Percentiles rank a stretch among this genome's conserved stretches.
These are phyloP conservation scores for Cudoniella acicularis DNA, from an alignment of 495 filamentous ascomycete genomes.

Conservation along the genomic window DNA sequence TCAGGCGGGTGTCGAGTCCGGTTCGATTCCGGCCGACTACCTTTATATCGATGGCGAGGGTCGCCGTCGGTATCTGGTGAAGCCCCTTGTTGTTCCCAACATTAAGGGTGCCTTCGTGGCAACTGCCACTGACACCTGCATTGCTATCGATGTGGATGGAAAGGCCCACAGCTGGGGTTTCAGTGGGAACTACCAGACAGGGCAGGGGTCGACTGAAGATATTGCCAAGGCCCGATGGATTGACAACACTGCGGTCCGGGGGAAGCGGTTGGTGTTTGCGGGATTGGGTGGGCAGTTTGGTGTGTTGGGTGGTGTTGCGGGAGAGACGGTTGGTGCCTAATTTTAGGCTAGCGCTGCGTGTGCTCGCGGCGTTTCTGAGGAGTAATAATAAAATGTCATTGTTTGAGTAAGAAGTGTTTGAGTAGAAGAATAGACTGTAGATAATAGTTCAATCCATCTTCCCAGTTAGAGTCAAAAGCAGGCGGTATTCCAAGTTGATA, in stretches of 20 bases:
- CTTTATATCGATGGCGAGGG: conserved; percentile 46
- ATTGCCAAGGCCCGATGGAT: conserved; percentile 56
- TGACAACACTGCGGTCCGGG: conserved; percentile 57
- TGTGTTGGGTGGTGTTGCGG: conserved; percentile 41
- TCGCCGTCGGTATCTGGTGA: conserved; percentile 50
- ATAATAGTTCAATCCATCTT: too few species aligned
- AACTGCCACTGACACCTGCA: conserved; percentile 54
- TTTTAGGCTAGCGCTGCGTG: too few species aligned
- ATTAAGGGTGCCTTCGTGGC: conserved; percentile 35
- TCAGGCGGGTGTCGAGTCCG: conserved; percentile 55
- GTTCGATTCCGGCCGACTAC: conserved; percentile 47
- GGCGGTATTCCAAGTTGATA: too few species aligned
- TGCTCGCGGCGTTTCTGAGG: too few species aligned
- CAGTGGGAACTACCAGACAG: conserved; percentile 63
- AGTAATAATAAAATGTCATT: too few species aligned
- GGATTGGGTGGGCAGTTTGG: conserved; percentile 66
- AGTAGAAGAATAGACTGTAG: too few species aligned
- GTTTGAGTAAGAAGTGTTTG: too few species aligned
- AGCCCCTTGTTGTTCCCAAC: conserved; percentile 43
- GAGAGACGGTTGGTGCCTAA: not conserved
- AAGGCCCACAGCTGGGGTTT: conserved; percentile 70
- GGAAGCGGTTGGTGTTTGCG: conserved; percentile 52
- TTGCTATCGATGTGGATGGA: conserved; percentile 57
- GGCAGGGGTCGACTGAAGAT: conserved; percentile 55
- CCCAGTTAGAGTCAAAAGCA: too few species aligned